A percentile compares a stretch with the other conserved stretches of the same genome.
phyloP scores from a whole-genome alignment of 352 stramenopile species.

The Globisporangium spinosum region DNA sequence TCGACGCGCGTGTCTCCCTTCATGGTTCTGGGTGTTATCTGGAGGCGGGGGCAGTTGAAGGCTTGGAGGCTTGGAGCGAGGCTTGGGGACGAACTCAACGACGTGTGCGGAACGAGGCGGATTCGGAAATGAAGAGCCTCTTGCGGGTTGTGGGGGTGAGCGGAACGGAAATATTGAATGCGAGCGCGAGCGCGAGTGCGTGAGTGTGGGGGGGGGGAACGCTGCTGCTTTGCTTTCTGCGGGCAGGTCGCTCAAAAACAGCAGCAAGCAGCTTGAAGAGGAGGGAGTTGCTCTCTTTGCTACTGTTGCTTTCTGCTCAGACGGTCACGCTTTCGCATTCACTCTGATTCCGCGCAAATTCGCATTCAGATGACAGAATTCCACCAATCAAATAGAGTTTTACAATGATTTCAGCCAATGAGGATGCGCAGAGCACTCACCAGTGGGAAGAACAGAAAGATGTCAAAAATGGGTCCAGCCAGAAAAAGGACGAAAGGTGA shows the following conservation, averaged over 20 bases:
- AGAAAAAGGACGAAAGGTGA: neutral
- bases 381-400: constrained; percentile 13
- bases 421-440: neutral
- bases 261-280: constrained; percentile 10
- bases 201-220: neutral
- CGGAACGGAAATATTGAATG: constrained; percentile 12
- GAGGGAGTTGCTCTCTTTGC: constrained; percentile 2
- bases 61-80: neutral
- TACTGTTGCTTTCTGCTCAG: neutral
- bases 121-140: constrained; percentile 23
- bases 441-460: neutral
- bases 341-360: constrained; percentile 20
- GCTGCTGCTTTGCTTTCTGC: neutral
- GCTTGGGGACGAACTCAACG: constrained; percentile 3
- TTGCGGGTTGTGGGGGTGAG: neutral
- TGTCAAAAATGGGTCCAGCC: constrained; percentile 11
- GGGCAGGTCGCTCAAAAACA: neutral
- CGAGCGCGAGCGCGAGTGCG: neutral
- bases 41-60: neutral
- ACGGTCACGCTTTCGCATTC: constrained; percentile 13
- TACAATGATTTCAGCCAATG: constrained; percentile 9
- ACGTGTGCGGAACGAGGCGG: constrained; percentile 13
- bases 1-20: constrained; percentile 65
- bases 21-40: constrained; percentile 27
- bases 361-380: constrained; percentile 22